Evolutionary conservation across 257 asterid genomes (phyloP), one percentile per base, ranked within the genome.

Genomic region (Nicotiana benthamiana): DNA sequence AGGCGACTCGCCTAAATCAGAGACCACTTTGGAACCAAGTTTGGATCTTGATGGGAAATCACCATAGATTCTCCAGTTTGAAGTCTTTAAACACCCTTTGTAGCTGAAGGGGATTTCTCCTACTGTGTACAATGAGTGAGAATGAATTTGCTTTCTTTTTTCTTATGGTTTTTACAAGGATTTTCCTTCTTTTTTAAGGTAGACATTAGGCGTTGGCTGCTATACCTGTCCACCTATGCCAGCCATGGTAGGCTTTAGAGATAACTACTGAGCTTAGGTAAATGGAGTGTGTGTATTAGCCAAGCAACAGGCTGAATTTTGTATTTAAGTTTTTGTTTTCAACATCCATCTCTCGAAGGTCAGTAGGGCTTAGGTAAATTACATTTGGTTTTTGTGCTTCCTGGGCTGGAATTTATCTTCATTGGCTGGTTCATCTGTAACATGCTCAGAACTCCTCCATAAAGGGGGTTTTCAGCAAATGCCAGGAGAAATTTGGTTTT

Each of bases 171-270:
- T 72, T 43, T 2, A 12, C 20, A 48, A 46, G 26, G 78, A n/a
- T 48, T 72, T 72, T 48, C 43, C 61, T 48, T 61, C 70, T 61
- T 24, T 60, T 30, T 32, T 87, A 22, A 30, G 7, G 0, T 75
- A 80, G 77, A 77, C 56, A 80, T 65, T 81, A 65, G 77, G 80
- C 15, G 79, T 80, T 60, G 80, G 82, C 64, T 64, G 78, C 83
- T 80, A 74, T 51, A 77, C 79, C 70, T 67, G 67, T 60, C 80
- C 64, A 81, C 85, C 67, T 75, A 61, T 85, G 66, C 85, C 77
- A 8, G 53, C 56, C 82, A 75, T 30, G 79, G 61, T 80, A 85
- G 92, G 91, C 88, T 84, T 83, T 84, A 83, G 87, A 86, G 78
- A 86, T 83, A 84, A 92, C 83, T 67, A 92, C 83, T 75, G 91